Base-by-base conservation (phyloP, 768 basidiomycete genomes). In the Suillus clintonianus region DNA sequence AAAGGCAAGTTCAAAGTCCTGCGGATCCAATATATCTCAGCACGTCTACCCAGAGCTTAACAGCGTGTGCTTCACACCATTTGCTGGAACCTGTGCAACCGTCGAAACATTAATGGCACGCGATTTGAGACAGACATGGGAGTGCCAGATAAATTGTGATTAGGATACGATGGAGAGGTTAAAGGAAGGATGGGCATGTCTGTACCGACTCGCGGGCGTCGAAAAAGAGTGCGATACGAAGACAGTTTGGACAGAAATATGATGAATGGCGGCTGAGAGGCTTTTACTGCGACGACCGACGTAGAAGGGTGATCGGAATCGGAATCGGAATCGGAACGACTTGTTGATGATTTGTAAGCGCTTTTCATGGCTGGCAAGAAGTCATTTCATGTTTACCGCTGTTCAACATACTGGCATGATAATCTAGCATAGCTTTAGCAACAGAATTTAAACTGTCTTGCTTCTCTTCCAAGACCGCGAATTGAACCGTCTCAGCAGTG, bases 1-100 rank as follows among this genome's bases (percentile, higher is more conserved):
- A 36, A 93, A 90, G 13, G 97, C 97, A 53, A 97, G 80, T 76
- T 99, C 97, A 77, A 98, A 97, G 76, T 99, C 97, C 96, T 98
- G 72, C 9, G 32, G 4, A 27, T 37, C 22, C 47, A 37, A 19
- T 30, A 9, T 30, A 47, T 9, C 24, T 68, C 39, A 69, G 66
- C 48, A 13, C 17, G 2, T 34, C 17, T 13, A 19, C n/a, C 13
- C 11, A 8, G 1, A 4, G n/a, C 10, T 37, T 22, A 56, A 17
- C 2, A 61, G 58, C 59, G 62, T 17, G 19, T 24, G 27, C 5
- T 9, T 45, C 85, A 58, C 64, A 89, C 94, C 94, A 96, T 95
- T 76, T 94, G 91, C 62, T 93, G 89, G 68, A 95, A 89, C 64
- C 91, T 85, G 68, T 90, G 86, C 56, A 96, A 74, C 47, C 94